Conservation (phyloP, 2,329 filamentous ascomycete species). For the Cladosporium sp. region DNA sequence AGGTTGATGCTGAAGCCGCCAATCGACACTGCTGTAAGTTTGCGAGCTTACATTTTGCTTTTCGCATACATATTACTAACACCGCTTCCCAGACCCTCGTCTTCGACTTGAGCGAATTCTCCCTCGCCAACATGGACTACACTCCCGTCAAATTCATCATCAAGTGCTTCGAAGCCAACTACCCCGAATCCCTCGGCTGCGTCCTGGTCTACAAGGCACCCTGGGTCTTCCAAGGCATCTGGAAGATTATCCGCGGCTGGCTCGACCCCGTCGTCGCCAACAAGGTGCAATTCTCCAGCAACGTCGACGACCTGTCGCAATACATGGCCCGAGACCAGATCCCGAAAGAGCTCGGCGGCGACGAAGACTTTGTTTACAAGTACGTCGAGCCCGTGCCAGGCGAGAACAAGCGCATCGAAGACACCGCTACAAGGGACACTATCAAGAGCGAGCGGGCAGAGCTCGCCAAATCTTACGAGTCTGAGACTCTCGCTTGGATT, state of each 20-base stretch:
- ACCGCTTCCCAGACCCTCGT: conserved; percentile 69
- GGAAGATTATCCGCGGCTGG: conserved; percentile 94
- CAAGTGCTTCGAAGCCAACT: conserved; percentile 96
- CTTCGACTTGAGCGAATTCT: conserved; percentile 95
- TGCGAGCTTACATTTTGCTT: background rate
- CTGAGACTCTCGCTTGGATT: conserved; percentile 75
- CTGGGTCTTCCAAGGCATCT: conserved; percentile 97
- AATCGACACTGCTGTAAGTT: conserved; percentile 83
- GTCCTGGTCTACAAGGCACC: conserved; percentile 94
- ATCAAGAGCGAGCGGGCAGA: conserved; percentile 64
- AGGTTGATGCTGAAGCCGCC: conserved; percentile 76
- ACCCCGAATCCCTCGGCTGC: conserved; percentile 85
- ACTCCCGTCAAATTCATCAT: conserved; percentile 98
- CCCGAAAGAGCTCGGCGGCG: conserved; percentile 79
- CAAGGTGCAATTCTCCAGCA: conserved; percentile 93
- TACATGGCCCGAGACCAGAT: conserved; percentile 73
- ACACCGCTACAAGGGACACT: conserved; percentile 59
- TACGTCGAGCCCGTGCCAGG: conserved; percentile 74
- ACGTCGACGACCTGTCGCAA: conserved; percentile 71
- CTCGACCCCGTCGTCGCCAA: conserved; percentile 92
- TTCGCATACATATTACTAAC: background rate
- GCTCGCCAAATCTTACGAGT: conserved; percentile 73
- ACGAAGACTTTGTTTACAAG: conserved; percentile 79
- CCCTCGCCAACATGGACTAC: conserved; percentile 97
- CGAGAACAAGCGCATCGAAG: conserved; percentile 76